phyloP scores from a whole-genome alignment of 129 eudicot genomes.

The Pulicaria dysenterica region DNA sequence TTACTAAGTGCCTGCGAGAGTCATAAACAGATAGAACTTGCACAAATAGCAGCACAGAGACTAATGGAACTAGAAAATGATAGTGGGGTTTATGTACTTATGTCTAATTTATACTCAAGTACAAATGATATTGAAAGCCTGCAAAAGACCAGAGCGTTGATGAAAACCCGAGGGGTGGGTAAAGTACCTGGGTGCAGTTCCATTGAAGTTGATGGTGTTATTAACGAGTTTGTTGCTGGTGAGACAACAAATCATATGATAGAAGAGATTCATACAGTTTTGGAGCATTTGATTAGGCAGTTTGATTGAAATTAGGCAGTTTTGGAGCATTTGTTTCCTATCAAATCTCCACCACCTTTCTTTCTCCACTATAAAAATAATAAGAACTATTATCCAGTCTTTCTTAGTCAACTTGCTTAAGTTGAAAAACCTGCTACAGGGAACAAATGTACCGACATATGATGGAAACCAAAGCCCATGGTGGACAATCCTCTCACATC shows the following conservation, averaged over 20 bases:
- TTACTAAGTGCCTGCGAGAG: constrained; percentile 48
- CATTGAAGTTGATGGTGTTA: constrained; percentile 51
- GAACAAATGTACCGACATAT: constrained; percentile 63
- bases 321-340: too few species aligned
- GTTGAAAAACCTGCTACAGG: not conserved
- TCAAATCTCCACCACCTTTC: too few species aligned
- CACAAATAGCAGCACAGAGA: constrained; percentile 47
- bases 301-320: constrained; percentile 20
- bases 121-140: constrained; percentile 35
- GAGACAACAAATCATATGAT: constrained; percentile 44
- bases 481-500: constrained; percentile 72
- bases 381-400: too few species aligned
- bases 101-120: constrained; percentile 52
- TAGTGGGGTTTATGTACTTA: constrained; percentile 63
- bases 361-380: too few species aligned
- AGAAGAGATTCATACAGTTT: constrained; percentile 37
- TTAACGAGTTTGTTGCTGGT: constrained; percentile 63
- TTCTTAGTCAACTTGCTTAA: too few species aligned
- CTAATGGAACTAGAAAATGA: constrained; percentile 51
- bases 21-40: constrained; percentile 42
- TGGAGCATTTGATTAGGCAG: constrained; percentile 46
- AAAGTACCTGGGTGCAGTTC: constrained; percentile 69
- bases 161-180: constrained; percentile 49
- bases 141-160: constrained; percentile 45
- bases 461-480: constrained; percentile 56